Conservation (phyloP, 441 rosid species). For the Adansonia madagascariensis region DNA sequence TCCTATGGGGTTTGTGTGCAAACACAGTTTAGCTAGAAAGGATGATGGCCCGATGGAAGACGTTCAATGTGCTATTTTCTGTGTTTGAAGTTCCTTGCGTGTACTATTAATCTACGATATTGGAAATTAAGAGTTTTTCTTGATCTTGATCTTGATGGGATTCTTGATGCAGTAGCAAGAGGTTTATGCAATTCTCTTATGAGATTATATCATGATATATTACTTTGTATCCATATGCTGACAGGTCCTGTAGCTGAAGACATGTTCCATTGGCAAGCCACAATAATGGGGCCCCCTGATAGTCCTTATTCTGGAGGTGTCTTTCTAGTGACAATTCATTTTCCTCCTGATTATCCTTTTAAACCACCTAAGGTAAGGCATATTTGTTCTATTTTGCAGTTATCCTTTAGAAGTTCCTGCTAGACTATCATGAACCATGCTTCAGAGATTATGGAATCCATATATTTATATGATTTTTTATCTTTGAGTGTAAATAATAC, state of each 20-base stretch:
- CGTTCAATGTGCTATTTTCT: neutral
- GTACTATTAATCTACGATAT: neutral
- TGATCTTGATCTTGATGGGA: neutral
- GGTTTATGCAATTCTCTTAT: neutral
- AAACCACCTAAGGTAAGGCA: constrained; percentile 38
- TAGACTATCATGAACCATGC: constrained; percentile 3
- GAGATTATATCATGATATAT: neutral
- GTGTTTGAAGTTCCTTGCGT: constrained; percentile 14
- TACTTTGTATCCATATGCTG: neutral
- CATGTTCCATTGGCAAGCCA: constrained; percentile 37
- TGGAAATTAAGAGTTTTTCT: neutral
- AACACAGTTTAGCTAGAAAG: neutral
- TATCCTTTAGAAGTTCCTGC: neutral
- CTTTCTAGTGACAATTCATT: constrained; percentile 40
- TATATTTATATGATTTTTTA: neutral
- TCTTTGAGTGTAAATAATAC: neutral
- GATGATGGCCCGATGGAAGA: constrained; percentile 7
- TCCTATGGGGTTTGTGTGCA: neutral
- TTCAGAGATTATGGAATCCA: neutral
- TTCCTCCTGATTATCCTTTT: constrained; percentile 43
- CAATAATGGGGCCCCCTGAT: constrained; percentile 37
- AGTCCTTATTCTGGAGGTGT: constrained; percentile 43
- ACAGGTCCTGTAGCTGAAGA: constrained; percentile 39
- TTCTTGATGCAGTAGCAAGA: constrained; percentile 2
- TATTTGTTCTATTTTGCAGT: neutral